Conservation (phyloP, 306 rosid genomes). For the Ormosia semicastrata region DNA sequence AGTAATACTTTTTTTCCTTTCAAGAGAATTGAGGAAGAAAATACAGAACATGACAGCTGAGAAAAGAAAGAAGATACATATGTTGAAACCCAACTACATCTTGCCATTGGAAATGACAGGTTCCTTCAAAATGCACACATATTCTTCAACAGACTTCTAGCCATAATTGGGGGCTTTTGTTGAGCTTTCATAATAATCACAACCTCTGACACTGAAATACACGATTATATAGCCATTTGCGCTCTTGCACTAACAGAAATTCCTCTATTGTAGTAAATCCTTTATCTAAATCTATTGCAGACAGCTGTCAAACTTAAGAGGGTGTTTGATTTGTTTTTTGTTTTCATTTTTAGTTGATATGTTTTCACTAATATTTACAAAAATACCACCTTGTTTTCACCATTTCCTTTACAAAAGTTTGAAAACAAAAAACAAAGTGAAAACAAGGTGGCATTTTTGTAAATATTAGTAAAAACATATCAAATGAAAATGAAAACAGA, state of each 20-base stretch:
- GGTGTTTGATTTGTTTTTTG: no score
- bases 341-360: no score
- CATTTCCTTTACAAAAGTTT: no score
- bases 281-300: not conserved
- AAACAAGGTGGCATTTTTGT: no score
- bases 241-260: not conserved
- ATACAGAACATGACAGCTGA: not conserved
- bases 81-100: not conserved
- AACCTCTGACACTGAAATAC: not conserved
- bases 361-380: no score
- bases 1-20: not conserved
- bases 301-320: not conserved
- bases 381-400: no score
- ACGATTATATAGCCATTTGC: not conserved
- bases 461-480: no score
- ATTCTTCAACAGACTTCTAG: not conserved
- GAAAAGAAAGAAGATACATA: not conserved
- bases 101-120: not conserved
- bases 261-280: not conserved
- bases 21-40: not conserved
- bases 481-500: no score
- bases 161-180: not conserved
- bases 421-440: no score
- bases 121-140: not conserved
- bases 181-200: not conserved